Evolutionary conservation across 352 stramenopile genomes (phyloP).

Genomic region (Globisporangium paddicum): DNA sequence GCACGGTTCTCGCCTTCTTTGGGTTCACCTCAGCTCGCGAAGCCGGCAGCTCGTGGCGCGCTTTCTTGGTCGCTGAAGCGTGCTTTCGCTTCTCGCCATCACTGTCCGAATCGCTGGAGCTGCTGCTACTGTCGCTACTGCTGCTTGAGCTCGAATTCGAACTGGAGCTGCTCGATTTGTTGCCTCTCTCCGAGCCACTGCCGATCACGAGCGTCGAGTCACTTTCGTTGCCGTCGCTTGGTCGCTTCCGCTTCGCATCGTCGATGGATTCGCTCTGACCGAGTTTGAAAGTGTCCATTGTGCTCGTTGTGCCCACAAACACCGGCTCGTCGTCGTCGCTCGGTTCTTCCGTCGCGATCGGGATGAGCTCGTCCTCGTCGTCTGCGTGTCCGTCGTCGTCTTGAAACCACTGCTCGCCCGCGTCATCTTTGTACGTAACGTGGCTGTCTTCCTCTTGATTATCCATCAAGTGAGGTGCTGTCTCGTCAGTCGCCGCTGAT

Average conservation of each 20-base stretch:
- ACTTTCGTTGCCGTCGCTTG: slow-evolving; percentile 15
- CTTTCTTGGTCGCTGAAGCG: slow-evolving; percentile 1
- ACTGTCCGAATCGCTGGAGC: slow-evolving; percentile 15
- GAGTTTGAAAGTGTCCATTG: not conserved
- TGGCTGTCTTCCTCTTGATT: not conserved
- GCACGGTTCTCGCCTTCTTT: slow-evolving; percentile 15
- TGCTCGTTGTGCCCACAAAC: slow-evolving; percentile 7
- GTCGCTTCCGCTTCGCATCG: slow-evolving; percentile 11
- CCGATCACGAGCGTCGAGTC: slow-evolving; percentile 25
- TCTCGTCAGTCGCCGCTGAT: not conserved
- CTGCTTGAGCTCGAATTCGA: slow-evolving; percentile 16
- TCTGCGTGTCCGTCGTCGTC: slow-evolving; percentile 9
- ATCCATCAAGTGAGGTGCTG: not conserved
- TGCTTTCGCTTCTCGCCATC: slow-evolving; percentile 12
- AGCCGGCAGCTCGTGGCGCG: slow-evolving; percentile 5
- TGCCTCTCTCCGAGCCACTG: slow-evolving; percentile 8
- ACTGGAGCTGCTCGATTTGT: slow-evolving; percentile 16
- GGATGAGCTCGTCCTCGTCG: slow-evolving; percentile 8
- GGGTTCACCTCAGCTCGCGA: not conserved
- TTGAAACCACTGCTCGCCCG: slow-evolving; percentile 14
- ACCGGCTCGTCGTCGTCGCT: slow-evolving; percentile 11
- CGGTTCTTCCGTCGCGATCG: slow-evolving; percentile 1
- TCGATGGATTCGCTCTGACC: not conserved
- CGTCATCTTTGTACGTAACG: not conserved
- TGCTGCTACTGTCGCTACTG: slow-evolving; percentile 17